Conservation (phyloP, 306 rosid species). For the Vachellia pachyceras region DNA sequence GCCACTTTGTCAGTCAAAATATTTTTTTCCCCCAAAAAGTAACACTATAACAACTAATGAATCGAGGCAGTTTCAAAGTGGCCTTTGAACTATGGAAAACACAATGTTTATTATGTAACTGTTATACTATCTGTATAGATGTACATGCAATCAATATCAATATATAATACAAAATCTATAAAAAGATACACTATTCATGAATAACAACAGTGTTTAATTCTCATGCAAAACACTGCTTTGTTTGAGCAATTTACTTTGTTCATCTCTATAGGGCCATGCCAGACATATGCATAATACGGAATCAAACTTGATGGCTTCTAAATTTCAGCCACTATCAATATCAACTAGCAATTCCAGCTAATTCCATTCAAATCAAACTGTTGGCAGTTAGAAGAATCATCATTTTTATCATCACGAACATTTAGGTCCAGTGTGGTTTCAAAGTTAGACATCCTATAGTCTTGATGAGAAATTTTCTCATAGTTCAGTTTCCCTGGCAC, state of each 20-base stretch:
- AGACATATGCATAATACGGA: conserved; percentile 26
- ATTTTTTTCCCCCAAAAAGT: not conserved
- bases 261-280: conserved; percentile 25
- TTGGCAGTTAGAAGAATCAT: conserved; percentile 61
- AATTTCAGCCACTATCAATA: not conserved
- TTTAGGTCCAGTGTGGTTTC: conserved; percentile 68
- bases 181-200: not conserved
- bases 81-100: conserved; percentile 1
- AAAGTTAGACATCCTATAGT: conserved; percentile 44
- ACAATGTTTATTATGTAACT: not conserved
- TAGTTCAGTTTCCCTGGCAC: conserved; percentile 33
- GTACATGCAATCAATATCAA: not conserved
- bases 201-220: not conserved
- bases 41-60: not conserved
- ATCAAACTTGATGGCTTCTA: conserved; percentile 16
- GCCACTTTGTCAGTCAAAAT: not conserved
- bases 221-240: not conserved
- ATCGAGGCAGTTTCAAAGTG: conserved; percentile 5
- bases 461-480: conserved; percentile 47
- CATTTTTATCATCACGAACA: conserved; percentile 52
- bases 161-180: conserved; percentile 6
- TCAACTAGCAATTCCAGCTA: conserved; percentile 60
- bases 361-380: conserved; percentile 83
- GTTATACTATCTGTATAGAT: conserved; percentile 11
- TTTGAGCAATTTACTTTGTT: conserved; percentile 35